A percentile compares a stretch with the other conserved stretches of the same genome.
phyloP scores from a whole-genome alignment of 139 green algal species.

The Closterium sp. region DNA sequence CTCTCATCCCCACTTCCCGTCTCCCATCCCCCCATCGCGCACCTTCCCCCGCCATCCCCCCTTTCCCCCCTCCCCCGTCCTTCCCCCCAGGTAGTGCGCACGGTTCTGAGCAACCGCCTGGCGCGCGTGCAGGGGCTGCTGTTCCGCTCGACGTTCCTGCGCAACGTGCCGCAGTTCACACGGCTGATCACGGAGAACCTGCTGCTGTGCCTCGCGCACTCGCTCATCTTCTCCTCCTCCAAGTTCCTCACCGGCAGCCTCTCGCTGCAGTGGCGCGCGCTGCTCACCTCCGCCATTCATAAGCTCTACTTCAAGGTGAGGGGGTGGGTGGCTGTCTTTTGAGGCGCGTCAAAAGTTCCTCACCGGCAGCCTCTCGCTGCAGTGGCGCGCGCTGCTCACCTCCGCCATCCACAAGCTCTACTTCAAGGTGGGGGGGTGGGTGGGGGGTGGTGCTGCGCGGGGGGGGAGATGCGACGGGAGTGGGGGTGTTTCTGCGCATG shows the following conservation, averaged over 20 bases:
- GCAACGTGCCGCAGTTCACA: conserved; percentile 63
- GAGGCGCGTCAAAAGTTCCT: no score
- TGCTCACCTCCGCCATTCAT: conserved; percentile 65
- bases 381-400: conserved; percentile 64
- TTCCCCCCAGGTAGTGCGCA: conserved; percentile 47
- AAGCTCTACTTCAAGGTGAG: conserved; percentile 33
- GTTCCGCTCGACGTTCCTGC: conserved; percentile 71
- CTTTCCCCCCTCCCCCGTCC: not conserved
- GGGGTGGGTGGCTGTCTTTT: no score
- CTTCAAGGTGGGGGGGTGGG: not conserved
- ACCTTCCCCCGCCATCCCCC: no score
- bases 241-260: conserved; percentile 45
- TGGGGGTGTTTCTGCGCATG: not conserved
- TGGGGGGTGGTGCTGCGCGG: no score
- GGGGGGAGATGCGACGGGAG: no score
- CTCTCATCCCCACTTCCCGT: not conserved
- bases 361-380: conserved; percentile 55
- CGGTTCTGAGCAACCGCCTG: conserved; percentile 67
- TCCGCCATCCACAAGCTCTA: conserved; percentile 55
- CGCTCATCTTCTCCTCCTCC: conserved; percentile 22
- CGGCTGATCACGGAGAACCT: conserved; percentile 70
- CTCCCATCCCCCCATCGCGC: no score
- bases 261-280: conserved; percentile 60
- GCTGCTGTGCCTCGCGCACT: conserved; percentile 57
- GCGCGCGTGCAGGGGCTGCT: conserved; percentile 70